phyloP scores from a whole-genome alignment of 768 basidiomycete species.

The Podaxis sp. region DNA sequence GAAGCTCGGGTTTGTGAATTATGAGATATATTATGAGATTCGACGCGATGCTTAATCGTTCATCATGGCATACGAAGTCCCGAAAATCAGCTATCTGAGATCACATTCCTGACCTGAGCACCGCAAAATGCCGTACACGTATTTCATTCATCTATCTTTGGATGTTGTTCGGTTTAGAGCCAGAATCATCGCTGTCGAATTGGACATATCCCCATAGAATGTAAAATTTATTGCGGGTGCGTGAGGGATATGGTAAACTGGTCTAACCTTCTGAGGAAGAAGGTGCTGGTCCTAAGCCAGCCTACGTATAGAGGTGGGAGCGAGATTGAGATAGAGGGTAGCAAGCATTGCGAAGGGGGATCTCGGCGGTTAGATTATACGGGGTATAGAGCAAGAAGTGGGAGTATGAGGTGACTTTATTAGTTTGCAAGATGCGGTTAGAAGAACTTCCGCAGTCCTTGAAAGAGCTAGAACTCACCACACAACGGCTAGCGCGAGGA shows the following conservation, averaged over 20 bases:
- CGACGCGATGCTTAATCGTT: neutral
- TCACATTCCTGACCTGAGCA: neutral
- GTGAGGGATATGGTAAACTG: neutral
- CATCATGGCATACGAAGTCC: neutral
- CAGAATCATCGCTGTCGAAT: slow-evolving; percentile 8
- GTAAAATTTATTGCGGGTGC: slow-evolving; percentile 7
- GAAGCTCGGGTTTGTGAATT: neutral
- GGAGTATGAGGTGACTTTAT: slow-evolving; percentile 11
- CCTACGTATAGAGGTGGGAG: slow-evolving; percentile 1
- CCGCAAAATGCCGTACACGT: slow-evolving; percentile 21
- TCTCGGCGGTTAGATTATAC: slow-evolving; percentile 12
- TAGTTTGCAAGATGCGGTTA: slow-evolving; percentile 9
- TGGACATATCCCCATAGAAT: slow-evolving; percentile 10
- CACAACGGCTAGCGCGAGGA: slow-evolving; percentile 19
- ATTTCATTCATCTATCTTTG: slow-evolving; percentile 25
- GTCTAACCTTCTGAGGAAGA: slow-evolving; percentile 8
- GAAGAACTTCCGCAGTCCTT: slow-evolving; percentile 2
- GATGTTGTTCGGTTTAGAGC: slow-evolving; percentile 27
- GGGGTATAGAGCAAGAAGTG: slow-evolving; percentile 17
- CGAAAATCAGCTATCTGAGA: neutral
- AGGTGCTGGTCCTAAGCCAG: neutral
- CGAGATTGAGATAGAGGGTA: neutral
- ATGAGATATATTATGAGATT: neutral
- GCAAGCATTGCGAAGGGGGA: slow-evolving; percentile 4
- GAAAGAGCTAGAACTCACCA: slow-evolving; percentile 16